Percentiles rank a stretch among this genome's conserved stretches.
Conservation (phyloP, 805 yeast genomes). For the Cyberlindnera mycetangii region DNA sequence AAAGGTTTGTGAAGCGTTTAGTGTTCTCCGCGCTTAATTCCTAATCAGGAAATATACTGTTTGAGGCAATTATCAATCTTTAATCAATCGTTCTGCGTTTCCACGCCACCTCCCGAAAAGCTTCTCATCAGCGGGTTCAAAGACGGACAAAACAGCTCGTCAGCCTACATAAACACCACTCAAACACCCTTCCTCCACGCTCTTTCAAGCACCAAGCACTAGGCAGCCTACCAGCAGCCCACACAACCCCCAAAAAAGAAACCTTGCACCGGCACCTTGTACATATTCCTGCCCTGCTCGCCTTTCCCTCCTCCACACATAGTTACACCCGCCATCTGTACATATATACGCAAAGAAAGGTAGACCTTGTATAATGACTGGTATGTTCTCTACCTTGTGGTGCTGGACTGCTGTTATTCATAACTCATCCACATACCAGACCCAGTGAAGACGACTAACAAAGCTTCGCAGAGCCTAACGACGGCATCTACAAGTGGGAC, state of each 20-base stretch:
- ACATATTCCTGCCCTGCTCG: slow-evolving; percentile 6
- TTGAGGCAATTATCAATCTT: background rate
- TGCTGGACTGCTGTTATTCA: too few species aligned
- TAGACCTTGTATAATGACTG: background rate
- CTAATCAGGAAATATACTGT: background rate
- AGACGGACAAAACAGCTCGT: background rate
- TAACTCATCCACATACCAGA: too few species aligned
- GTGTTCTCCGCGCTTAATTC: background rate
- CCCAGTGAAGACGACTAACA: too few species aligned
- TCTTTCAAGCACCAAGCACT: background rate
- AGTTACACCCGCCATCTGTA: slow-evolving; percentile 1
- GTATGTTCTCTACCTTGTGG: background rate
- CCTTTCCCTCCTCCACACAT: background rate
- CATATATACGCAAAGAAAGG: background rate
- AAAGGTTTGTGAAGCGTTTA: too few species aligned
- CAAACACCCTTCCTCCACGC: background rate
- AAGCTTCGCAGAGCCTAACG: background rate
- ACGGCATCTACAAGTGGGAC: slow-evolving; percentile 13
- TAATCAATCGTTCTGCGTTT: background rate
- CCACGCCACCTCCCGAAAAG: slow-evolving; percentile 3
- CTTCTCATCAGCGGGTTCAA: background rate
- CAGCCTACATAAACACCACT: background rate
- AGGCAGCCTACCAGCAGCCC: background rate
- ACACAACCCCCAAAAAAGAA: background rate
- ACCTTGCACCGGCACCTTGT: slow-evolving; percentile 5